A percentile compares a stretch with the other conserved stretches of the same genome.
Conservation (phyloP, 163 green algal species). For the Picocystis sp. region DNA sequence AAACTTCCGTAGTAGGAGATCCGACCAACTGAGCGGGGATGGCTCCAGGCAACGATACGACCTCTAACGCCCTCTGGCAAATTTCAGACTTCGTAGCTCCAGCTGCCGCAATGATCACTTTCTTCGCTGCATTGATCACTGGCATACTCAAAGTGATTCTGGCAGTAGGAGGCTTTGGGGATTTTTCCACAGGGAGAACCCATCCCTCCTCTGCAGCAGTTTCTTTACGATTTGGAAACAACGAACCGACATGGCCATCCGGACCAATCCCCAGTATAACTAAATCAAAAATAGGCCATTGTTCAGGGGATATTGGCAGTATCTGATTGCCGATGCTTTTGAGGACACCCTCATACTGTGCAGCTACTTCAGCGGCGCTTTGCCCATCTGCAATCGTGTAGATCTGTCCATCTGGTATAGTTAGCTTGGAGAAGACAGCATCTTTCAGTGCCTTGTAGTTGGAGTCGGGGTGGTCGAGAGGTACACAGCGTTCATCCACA, state of each 20-base stretch:
- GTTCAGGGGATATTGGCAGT: not conserved
- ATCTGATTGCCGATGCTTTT: not conserved
- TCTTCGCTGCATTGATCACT: constrained; percentile 64
- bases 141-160: constrained; percentile 81
- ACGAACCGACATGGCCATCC: constrained; percentile 75
- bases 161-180: constrained; percentile 73
- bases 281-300: constrained; percentile 61
- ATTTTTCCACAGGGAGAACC: constrained; percentile 63
- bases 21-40: constrained; percentile 77
- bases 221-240: constrained; percentile 72
- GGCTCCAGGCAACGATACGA: constrained; percentile 68
- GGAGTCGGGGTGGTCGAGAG: constrained; percentile 43
- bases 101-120: constrained; percentile 34
- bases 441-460: constrained; percentile 50
- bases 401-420: constrained; percentile 16
- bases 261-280: constrained; percentile 71
- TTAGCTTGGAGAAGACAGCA: constrained; percentile 52
- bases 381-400: constrained; percentile 10
- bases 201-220: constrained; percentile 30
- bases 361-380: constrained; percentile 35
- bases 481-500: constrained; percentile 74
- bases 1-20: constrained; percentile 19
- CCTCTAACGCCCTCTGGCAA: constrained; percentile 72
- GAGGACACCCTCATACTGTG: constrained; percentile 54
- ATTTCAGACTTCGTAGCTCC: constrained; percentile 74